phyloP scores from a whole-genome alignment of 169 alveolate species.

The Cryptosporidium meleagridis region DNA sequence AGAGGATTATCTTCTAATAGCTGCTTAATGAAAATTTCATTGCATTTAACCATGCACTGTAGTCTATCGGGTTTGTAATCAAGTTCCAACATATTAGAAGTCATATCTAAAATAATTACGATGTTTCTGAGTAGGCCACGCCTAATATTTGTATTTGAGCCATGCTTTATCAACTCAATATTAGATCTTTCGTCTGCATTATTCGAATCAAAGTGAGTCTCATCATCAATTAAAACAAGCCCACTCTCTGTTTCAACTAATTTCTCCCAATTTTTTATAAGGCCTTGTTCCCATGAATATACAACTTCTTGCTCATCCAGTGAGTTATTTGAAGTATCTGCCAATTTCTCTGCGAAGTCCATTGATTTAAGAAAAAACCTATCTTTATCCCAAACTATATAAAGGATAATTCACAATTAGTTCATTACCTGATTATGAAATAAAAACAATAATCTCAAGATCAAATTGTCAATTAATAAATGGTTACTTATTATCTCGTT shows the following conservation, averaged over 20 bases:
- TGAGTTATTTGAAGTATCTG: neutral
- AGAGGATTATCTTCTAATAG: constrained; percentile 51
- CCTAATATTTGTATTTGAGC: constrained; percentile 13
- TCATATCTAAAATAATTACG: constrained; percentile 55
- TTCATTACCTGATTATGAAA: neutral
- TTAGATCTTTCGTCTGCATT: neutral
- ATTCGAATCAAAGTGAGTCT: neutral
- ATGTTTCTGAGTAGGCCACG: constrained; percentile 64
- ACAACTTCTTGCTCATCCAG: constrained; percentile 20
- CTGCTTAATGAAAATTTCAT: constrained; percentile 38
- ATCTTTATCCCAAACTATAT: neutral
- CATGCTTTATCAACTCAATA: constrained; percentile 4
- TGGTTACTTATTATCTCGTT: neutral
- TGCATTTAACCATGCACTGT: constrained; percentile 65
- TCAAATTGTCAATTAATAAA: neutral
- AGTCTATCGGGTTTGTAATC: constrained; percentile 66
- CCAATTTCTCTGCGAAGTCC: constrained; percentile 70
- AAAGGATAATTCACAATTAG: neutral
- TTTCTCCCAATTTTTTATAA: constrained; percentile 60
- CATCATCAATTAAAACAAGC: constrained; percentile 25
- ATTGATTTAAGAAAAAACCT: neutral
- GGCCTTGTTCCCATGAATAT: constrained; percentile 70
- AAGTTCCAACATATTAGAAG: constrained; percentile 71
- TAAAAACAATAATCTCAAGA: neutral
- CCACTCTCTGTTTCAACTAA: constrained; percentile 67